Evolutionary conservation across 805 yeast genomes (phyloP).

Genomic region (Hanseniaspora lindneri): DNA sequence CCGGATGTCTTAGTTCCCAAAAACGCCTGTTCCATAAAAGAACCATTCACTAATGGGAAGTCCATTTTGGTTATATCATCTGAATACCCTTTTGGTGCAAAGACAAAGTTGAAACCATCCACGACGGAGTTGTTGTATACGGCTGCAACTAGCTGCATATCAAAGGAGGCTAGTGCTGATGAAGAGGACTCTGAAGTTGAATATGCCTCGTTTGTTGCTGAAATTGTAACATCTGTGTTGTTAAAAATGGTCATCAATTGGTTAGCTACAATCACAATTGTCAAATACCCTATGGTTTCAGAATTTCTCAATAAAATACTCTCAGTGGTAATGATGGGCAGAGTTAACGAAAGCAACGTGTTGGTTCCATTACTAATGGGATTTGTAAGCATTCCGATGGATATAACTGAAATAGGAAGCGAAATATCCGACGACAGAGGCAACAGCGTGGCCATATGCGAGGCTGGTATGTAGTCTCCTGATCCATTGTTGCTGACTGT

Average conservation of each 20-base stretch:
- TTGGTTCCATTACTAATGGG: slow-evolving; percentile 42
- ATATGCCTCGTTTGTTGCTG: background rate
- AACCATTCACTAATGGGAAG: slow-evolving; percentile 26
- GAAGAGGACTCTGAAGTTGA: slow-evolving; percentile 31
- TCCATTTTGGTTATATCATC: slow-evolving; percentile 18
- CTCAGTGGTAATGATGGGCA: slow-evolving; percentile 64
- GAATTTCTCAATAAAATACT: slow-evolving; percentile 52
- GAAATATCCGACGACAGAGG: slow-evolving; percentile 42
- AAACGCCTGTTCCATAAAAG: slow-evolving; percentile 31
- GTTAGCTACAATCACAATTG: slow-evolving; percentile 44
- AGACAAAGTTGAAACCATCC: slow-evolving; percentile 33
- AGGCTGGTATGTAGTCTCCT: slow-evolving; percentile 27
- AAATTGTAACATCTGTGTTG: slow-evolving; percentile 20
- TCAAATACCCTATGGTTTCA: slow-evolving; percentile 56
- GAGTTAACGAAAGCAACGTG: slow-evolving; percentile 59
- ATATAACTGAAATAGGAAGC: slow-evolving; percentile 34
- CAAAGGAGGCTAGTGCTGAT: slow-evolving; percentile 25
- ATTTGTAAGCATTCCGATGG: slow-evolving; percentile 49
- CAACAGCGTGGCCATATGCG: slow-evolving; percentile 32
- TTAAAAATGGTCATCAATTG: slow-evolving; percentile 33
- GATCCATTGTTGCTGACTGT: slow-evolving; percentile 34
- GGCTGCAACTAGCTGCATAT: slow-evolving; percentile 23
- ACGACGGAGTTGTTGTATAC: slow-evolving; percentile 21
- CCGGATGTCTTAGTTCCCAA: slow-evolving; percentile 32
- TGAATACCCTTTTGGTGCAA: slow-evolving; percentile 30